These are phyloP conservation scores for Colletotrichum lentis DNA, from an alignment of 2,329 filamentous ascomycete genomes.

Conservation along the genomic window DNA sequence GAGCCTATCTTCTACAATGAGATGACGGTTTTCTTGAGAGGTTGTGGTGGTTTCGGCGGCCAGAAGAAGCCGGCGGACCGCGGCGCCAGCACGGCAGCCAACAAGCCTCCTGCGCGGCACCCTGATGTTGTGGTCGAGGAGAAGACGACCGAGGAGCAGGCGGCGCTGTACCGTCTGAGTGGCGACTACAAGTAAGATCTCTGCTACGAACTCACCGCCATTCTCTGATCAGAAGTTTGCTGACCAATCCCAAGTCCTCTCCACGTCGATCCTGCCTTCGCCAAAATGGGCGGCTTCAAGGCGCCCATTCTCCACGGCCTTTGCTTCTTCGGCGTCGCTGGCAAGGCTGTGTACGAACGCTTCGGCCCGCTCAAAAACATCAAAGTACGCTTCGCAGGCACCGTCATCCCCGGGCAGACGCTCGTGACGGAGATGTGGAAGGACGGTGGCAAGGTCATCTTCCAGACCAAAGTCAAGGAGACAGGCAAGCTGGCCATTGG, in stretches of 20 bases:
- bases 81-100: conserved; percentile 79
- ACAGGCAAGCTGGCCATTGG: conserved; percentile 89
- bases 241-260: conserved; percentile 67
- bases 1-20: conserved; percentile 98
- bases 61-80: conserved; percentile 78
- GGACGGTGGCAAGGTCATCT: conserved; percentile 79
- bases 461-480: conserved; percentile 90
- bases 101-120: conserved; percentile 77
- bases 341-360: conserved; percentile 86
- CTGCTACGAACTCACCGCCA: conserved; percentile 16
- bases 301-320: conserved; percentile 95
- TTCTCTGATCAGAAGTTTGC: conserved; percentile 5
- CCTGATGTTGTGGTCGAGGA: conserved; percentile 87
- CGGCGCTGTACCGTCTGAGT: conserved; percentile 89
- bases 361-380: conserved; percentile 89
- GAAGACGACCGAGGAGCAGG: conserved; percentile 88
- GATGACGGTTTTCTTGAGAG: conserved; percentile 88
- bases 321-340: conserved; percentile 90
- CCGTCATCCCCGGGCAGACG: conserved; percentile 88
- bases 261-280: conserved; percentile 93
- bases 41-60: conserved; percentile 89
- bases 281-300: conserved; percentile 95
- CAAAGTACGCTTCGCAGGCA: conserved; percentile 89
- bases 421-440: conserved; percentile 95
- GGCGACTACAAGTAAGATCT: conserved; percentile 81